These are phyloP conservation scores for Arctium minus DNA, from an alignment of 129 eudicot genomes.

Conservation along the genomic window DNA sequence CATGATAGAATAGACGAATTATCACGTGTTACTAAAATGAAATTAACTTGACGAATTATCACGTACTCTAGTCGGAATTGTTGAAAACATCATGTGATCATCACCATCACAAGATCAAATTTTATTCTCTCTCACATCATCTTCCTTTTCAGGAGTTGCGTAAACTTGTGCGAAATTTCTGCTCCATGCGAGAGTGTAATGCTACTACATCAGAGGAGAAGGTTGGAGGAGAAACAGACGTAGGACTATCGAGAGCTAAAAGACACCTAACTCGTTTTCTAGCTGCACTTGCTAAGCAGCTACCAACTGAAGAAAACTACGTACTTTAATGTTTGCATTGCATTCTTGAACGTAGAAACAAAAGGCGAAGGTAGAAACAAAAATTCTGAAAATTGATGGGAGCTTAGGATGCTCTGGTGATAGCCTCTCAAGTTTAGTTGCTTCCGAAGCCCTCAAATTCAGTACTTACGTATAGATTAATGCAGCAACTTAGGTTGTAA, in stretches of 20 bases:
- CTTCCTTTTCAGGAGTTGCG: slow-evolving; percentile 59
- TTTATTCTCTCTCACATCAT: too few relatives aligned
- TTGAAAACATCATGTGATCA: background rate
- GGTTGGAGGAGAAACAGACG: slow-evolving; percentile 35
- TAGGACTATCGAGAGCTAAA: slow-evolving; percentile 40
- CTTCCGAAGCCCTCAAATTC: background rate
- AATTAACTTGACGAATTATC: too few relatives aligned
- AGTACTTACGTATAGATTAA: background rate
- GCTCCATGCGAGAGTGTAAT: slow-evolving; percentile 36
- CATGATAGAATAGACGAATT: too few relatives aligned
- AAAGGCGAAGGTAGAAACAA: background rate
- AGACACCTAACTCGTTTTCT: slow-evolving; percentile 65
- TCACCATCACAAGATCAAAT: too few relatives aligned
- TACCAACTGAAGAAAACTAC: slow-evolving; percentile 39
- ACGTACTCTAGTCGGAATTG: too few relatives aligned
- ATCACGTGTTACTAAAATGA: too few relatives aligned
- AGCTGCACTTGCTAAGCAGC: slow-evolving; percentile 55
- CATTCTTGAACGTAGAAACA: background rate
- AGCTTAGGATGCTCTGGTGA: background rate
- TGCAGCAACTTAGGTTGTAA: slow-evolving; percentile 13
- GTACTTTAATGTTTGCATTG: slow-evolving; percentile 7
- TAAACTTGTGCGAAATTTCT: slow-evolving; percentile 61
- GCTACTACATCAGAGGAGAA: slow-evolving; percentile 35
- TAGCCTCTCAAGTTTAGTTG: background rate
- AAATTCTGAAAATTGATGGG: background rate